Evolutionary conservation across 1,139 yeast genomes (phyloP).

Genomic region (Yamadazyma buinensis): DNA sequence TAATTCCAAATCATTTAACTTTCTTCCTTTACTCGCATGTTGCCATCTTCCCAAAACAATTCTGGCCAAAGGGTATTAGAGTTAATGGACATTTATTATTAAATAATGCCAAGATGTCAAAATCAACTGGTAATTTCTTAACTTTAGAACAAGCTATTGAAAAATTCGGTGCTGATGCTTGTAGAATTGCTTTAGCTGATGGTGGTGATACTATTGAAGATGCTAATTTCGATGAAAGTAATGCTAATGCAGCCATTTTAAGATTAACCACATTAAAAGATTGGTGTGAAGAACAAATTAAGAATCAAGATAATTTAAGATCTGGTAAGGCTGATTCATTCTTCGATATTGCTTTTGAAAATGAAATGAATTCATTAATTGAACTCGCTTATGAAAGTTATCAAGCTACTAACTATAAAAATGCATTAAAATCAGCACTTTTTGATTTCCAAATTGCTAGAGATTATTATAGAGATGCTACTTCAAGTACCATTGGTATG

Average conservation of each 20-base stretch:
- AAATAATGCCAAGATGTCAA: slow-evolving; percentile 97
- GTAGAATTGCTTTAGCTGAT: slow-evolving; percentile 96
- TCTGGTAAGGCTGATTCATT: slow-evolving; percentile 64
- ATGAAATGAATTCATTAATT: slow-evolving; percentile 85
- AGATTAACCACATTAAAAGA: slow-evolving; percentile 90
- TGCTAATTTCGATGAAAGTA: slow-evolving; percentile 95
- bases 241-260: slow-evolving; percentile 95
- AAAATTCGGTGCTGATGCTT: slow-evolving; percentile 96
- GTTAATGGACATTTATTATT: slow-evolving; percentile 93
- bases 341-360: slow-evolving; percentile 86
- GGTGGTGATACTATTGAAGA: slow-evolving; percentile 98
- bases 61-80: slow-evolving; percentile 95
- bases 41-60: slow-evolving; percentile 83
- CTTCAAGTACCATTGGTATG: slow-evolving; percentile 60
- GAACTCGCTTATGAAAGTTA: slow-evolving; percentile 71
- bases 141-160: slow-evolving; percentile 79
- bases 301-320: slow-evolving; percentile 54
- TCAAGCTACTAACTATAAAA: slow-evolving; percentile 73
- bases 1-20: slow-evolving; percentile 95
- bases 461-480: slow-evolving; percentile 90
- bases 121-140: slow-evolving; percentile 95
- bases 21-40: slow-evolving; percentile 92
- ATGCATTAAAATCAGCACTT: slow-evolving; percentile 84
- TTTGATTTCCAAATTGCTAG: slow-evolving; percentile 94
- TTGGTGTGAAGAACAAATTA: slow-evolving; percentile 82